Base-by-base conservation (phyloP, 768 basidiomycete genomes). In the Lentinus tigrinus region DNA sequence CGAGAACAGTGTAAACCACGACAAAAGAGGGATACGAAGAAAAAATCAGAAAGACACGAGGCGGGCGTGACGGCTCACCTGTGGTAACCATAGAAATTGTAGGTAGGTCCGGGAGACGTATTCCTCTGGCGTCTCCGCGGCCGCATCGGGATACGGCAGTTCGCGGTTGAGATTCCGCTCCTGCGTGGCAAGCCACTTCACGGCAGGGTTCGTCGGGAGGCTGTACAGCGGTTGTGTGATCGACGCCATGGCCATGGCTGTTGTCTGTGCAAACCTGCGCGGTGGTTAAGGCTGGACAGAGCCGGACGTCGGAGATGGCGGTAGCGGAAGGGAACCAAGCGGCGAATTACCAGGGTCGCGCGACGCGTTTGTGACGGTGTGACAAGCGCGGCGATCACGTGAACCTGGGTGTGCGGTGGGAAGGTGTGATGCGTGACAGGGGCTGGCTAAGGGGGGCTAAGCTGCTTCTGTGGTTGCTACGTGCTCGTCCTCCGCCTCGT, bases 71-170 rank as follows among this genome's bases (percentile, higher is more conserved):
- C 8, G 59, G 19, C 60, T 57, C 62, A 89, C 89, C 74, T 90
- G 82, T 46, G 89, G 89, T 42, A 91, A 78, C 88, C 89, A 91
- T 7, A 91, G 77, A 63, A 86, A 89, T 64, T 90, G 88, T 44
- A 88, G 79, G 69, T 91, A 91, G 3, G 77, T 84, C n/a, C 85
- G 77, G 3, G 75, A 76, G 23, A 86, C 78, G 65, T 79, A 85
- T 60, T 86, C 80, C 17, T 83, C 85, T 17, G 79, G 74, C 0
- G 77, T 74, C 63, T 85, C 40, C 74, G 61, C 44, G 71, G 50
- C 61, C 34, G 76, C 43, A 21, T 78, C 75, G 43, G 65, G 52
- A 52, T 88, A 82, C 3, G 85, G 87, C 62, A 77, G 86, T 21
- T 87, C 86, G 39, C 73, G 73, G 2, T 77, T 74, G 27, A 89